These are phyloP conservation scores for Fusarium cicatricum DNA, from an alignment of 2,329 filamentous ascomycete genomes.

Conservation along the genomic window DNA sequence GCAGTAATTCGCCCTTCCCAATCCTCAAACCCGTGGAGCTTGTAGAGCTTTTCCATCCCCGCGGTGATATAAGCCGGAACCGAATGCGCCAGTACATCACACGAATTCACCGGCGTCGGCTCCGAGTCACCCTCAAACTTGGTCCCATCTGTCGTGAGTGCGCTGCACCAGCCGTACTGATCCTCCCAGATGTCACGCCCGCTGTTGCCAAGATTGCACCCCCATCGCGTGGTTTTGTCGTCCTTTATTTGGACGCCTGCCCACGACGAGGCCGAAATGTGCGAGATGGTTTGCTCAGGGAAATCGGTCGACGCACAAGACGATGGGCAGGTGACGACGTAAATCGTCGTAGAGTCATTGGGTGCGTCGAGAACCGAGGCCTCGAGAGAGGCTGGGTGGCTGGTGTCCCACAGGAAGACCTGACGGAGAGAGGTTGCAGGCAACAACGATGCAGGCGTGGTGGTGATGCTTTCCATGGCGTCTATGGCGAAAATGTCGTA, in stretches of 20 bases:
- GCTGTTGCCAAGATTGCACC: slow-evolving; percentile 16
- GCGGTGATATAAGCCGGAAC: slow-evolving; percentile 11
- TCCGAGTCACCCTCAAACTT: background rate
- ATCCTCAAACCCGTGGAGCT: background rate
- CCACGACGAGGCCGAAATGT: slow-evolving; percentile 21
- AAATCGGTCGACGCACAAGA: slow-evolving; percentile 26
- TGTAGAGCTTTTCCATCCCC: slow-evolving; percentile 2
- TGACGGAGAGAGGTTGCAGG: slow-evolving; percentile 15
- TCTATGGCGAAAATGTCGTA: background rate
- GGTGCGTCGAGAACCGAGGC: slow-evolving; percentile 13
- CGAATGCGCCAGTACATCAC: slow-evolving; percentile 4
- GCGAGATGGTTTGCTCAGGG: slow-evolving; percentile 25
- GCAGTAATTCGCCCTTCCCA: background rate
- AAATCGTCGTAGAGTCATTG: slow-evolving; percentile 2
- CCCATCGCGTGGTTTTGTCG: slow-evolving; percentile 12
- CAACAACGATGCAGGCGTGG: slow-evolving; percentile 8
- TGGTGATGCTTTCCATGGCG: background rate
- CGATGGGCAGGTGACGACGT: slow-evolving; percentile 23
- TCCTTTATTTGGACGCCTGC: slow-evolving; percentile 21
- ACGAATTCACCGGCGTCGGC: slow-evolving; percentile 16
- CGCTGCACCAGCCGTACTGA: slow-evolving; percentile 11
- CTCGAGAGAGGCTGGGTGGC: slow-evolving; percentile 13
- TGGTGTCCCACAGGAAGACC: slow-evolving; percentile 28
- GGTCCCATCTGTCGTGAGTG: background rate
- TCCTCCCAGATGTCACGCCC: slow-evolving; percentile 3